Percentiles rank a stretch among this genome's conserved stretches.
phyloP scores from a whole-genome alignment of 78 protist genomes.

The Dictyostelium intermedium region DNA sequence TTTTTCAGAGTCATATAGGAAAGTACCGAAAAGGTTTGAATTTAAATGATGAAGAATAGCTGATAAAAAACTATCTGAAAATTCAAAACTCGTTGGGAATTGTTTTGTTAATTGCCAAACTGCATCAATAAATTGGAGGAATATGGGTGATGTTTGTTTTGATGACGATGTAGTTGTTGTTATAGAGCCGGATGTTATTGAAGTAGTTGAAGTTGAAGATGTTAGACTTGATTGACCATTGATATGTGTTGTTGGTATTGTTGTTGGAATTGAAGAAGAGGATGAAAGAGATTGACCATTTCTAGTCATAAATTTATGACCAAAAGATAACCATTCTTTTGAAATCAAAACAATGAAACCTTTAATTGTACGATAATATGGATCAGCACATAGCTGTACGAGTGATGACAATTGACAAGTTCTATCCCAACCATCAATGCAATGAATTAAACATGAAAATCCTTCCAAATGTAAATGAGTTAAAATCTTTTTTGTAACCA shows the following conservation, averaged over 20 bases:
- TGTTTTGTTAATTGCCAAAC: constrained; percentile 89
- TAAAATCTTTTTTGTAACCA: constrained; percentile 29
- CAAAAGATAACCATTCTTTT: constrained; percentile 88
- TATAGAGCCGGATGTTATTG: background rate
- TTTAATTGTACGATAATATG: constrained; percentile 92
- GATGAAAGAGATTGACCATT: constrained; percentile 3
- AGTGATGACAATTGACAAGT: constrained; percentile 86
- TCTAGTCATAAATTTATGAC: constrained; percentile 90
- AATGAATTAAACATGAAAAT: constrained; percentile 90
- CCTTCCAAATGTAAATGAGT: constrained; percentile 28
- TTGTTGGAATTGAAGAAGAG: background rate
- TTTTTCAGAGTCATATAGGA: constrained; percentile 58
- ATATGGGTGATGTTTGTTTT: constrained; percentile 91
- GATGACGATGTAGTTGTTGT: background rate
- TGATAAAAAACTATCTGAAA: constrained; percentile 72
- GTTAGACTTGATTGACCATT: background rate
- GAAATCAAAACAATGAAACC: constrained; percentile 92
- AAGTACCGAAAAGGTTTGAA: constrained; percentile 73
- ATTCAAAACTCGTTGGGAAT: constrained; percentile 90
- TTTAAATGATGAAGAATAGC: constrained; percentile 35
- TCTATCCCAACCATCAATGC: constrained; percentile 98
- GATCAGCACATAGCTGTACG: constrained; percentile 90
- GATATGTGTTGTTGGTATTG: background rate
- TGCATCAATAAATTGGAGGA: constrained; percentile 95
- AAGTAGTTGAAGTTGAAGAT: background rate